Conservation (phyloP, 345 rosid genomes). For the Gynandropsis gynandra region DNA sequence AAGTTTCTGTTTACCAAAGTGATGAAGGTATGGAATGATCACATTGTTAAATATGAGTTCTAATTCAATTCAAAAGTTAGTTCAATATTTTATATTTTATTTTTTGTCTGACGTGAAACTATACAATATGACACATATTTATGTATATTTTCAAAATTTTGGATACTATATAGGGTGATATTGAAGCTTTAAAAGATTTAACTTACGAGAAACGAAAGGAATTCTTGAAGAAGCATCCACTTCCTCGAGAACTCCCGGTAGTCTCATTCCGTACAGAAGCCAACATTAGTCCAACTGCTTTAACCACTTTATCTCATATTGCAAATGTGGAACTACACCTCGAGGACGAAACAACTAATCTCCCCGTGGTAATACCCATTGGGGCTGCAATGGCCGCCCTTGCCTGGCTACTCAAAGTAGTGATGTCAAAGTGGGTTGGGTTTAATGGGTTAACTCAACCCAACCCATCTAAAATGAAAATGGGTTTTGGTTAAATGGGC, state of each 20-base stretch:
- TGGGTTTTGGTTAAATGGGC: too few relatives aligned
- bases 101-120: too few relatives aligned
- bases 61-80: too few relatives aligned
- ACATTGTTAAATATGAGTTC: too few relatives aligned
- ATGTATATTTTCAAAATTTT: constrained; percentile 1
- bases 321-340: constrained; percentile 84
- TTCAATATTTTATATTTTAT: neutral
- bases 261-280: constrained; percentile 95
- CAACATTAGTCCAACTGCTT: constrained; percentile 64
- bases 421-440: too few relatives aligned
- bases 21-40: constrained; percentile 85
- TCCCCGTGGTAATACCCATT: constrained; percentile 82
- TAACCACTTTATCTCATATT: constrained; percentile 72
- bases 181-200: constrained; percentile 89
- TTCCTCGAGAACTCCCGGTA: constrained; percentile 71
- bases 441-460: too few relatives aligned
- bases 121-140: too few relatives aligned
- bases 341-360: constrained; percentile 47
- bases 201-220: constrained; percentile 83
- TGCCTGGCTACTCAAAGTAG: too few relatives aligned
- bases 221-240: constrained; percentile 58
- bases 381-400: constrained; percentile 99
- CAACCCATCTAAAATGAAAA: too few relatives aligned
- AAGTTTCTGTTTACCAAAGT: constrained; percentile 86
- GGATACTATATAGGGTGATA: constrained; percentile 59